These are phyloP conservation scores for Helicostylum pulchrum DNA, from an alignment of 192 early-diverging fungal species.

Conservation along the genomic window DNA sequence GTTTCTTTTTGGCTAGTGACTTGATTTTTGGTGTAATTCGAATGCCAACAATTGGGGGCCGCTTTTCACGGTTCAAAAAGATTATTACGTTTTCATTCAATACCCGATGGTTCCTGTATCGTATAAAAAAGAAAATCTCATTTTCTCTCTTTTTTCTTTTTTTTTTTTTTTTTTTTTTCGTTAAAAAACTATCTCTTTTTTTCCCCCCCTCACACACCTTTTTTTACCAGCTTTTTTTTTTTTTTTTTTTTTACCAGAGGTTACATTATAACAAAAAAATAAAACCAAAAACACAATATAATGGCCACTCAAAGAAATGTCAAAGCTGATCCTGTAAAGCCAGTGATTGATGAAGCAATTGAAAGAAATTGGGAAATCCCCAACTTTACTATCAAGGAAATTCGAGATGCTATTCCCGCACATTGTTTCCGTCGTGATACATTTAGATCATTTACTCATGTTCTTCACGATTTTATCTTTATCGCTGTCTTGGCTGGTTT, in stretches of 20 bases:
- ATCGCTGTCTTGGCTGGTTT: conserved; percentile 60
- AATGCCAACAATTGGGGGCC: conserved; percentile 12
- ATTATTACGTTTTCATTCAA: too few relatives aligned
- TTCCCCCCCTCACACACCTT: neutral
- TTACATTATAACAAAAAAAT: neutral
- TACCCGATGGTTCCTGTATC: neutral
- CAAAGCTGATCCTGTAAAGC: neutral
- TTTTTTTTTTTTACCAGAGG: neutral
- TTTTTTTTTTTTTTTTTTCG: neutral
- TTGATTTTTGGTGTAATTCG: neutral
- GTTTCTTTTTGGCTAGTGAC: too few relatives aligned
- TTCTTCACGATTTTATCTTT: conserved; percentile 72
- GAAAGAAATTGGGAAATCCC: conserved; percentile 58
- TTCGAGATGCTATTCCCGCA: conserved; percentile 84
- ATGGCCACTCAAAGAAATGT: neutral
- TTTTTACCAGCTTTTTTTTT: too few relatives aligned
- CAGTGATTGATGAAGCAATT: conserved; percentile 24
- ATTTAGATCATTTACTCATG: conserved; percentile 74
- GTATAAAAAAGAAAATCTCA: conserved; percentile 8
- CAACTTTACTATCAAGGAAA: conserved; percentile 85
- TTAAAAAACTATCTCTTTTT: neutral
- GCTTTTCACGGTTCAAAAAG: neutral
- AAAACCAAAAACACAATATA: neutral
- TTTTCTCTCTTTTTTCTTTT: conserved; percentile 12
- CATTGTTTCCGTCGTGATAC: conserved; percentile 91